phyloP scores from a whole-genome alignment of 169 alveolate genomes.

The Cryptosporidium ryanae region DNA sequence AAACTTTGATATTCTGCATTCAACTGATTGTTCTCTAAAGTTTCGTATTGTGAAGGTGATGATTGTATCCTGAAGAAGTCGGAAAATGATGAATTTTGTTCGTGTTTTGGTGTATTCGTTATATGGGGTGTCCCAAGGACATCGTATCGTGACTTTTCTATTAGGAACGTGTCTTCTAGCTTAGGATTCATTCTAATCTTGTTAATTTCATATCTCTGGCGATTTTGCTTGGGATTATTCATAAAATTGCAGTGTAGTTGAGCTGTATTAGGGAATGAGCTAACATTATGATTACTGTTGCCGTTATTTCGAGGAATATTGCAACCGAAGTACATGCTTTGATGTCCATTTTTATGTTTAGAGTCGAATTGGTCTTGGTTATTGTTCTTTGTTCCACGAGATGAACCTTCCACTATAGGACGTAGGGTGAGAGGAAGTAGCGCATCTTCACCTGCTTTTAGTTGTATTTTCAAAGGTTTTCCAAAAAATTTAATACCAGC shows the following conservation, averaged over 20 bases:
- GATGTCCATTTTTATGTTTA: slow-evolving; percentile 13
- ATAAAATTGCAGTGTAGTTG: slow-evolving; percentile 20
- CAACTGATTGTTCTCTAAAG: slow-evolving; percentile 40
- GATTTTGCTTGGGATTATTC: slow-evolving; percentile 36
- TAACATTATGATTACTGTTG: slow-evolving; percentile 10
- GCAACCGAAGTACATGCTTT: slow-evolving; percentile 26
- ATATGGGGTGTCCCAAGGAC: neutral
- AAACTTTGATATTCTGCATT: slow-evolving; percentile 41
- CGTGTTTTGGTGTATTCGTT: neutral
- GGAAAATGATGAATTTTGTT: slow-evolving; percentile 17
- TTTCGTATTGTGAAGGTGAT: slow-evolving; percentile 38
- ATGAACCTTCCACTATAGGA: slow-evolving; percentile 68
- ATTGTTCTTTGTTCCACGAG: slow-evolving; percentile 13
- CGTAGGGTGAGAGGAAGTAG: slow-evolving; percentile 75
- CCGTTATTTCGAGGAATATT: slow-evolving; percentile 65
- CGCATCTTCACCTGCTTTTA: slow-evolving; percentile 81
- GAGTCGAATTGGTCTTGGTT: slow-evolving; percentile 32
- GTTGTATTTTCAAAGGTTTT: slow-evolving; percentile 79
- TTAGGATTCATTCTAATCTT: slow-evolving; percentile 43
- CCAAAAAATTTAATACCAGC: slow-evolving; percentile 80
- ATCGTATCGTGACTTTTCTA: neutral
- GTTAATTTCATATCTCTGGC: slow-evolving; percentile 24
- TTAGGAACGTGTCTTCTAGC: slow-evolving; percentile 5
- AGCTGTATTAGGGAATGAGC: slow-evolving; percentile 7
- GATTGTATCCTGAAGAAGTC: slow-evolving; percentile 67